phyloP scores from a whole-genome alignment of 208 protist species.

The Acanthamoeba sp. region DNA sequence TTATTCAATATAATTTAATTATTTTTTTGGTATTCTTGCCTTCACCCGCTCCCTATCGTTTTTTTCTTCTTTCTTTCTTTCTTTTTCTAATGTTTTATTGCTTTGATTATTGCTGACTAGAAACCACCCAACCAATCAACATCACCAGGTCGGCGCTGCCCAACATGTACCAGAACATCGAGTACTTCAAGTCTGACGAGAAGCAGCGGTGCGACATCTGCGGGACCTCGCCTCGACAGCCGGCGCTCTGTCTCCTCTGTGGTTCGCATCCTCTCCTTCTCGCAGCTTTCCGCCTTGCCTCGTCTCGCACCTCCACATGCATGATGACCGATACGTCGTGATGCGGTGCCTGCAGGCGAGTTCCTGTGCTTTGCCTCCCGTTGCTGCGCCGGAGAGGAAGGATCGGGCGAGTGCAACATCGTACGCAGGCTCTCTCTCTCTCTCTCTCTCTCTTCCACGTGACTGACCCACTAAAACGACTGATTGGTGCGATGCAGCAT shows the following conservation, averaged over 20 bases:
- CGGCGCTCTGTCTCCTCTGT: conserved; percentile 33
- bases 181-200: conserved; percentile 53
- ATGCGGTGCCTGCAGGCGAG: background rate
- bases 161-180: conserved; percentile 36
- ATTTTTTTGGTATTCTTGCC: too few species aligned
- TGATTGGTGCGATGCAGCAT: conserved; percentile 37
- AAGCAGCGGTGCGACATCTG: background rate
- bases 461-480: too few species aligned
- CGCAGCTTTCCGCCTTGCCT: background rate
- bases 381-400: conserved; percentile 14
- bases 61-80: background rate
- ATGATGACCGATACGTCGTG: background rate
- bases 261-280: background rate
- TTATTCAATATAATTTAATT: too few species aligned
- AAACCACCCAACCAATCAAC: background rate
- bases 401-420: conserved; percentile 58
- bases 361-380: conserved; percentile 28
- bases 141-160: background rate
- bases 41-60: too few species aligned
- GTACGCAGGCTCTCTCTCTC: conserved; percentile 2
- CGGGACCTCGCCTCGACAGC: background rate
- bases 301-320: too few species aligned
- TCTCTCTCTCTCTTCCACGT: background rate
- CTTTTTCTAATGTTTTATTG: too few species aligned
- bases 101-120: background rate